Conservation (phyloP, 345 rosid species). For the Raphanus raphanistrum region DNA sequence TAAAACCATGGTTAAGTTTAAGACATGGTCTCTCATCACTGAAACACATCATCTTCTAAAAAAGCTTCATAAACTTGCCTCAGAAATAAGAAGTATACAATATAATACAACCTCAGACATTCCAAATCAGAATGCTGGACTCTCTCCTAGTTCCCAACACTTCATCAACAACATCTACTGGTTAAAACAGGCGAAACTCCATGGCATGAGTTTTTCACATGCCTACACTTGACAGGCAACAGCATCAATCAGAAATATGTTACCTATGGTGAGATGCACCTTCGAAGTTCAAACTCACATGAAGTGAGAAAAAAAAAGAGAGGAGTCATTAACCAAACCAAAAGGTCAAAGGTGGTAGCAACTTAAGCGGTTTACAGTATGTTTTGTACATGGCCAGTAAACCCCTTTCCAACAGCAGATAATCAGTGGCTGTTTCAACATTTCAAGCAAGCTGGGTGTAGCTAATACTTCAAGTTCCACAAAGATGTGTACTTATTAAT, state of each 20-base stretch:
- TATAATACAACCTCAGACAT: not conserved
- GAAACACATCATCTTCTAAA: not conserved
- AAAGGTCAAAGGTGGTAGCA: not conserved
- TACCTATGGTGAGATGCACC: not conserved
- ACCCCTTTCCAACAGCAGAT: not conserved
- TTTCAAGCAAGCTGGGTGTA: slow-evolving; percentile 4
- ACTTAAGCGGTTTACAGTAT: not conserved
- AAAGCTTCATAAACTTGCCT: not conserved
- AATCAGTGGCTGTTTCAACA: not conserved
- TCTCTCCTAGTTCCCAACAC: not conserved
- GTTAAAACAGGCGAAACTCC: not conserved
- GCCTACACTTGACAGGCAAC: slow-evolving; percentile 3
- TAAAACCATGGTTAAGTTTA: not conserved
- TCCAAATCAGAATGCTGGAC: not conserved
- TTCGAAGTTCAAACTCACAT: slow-evolving; percentile 3
- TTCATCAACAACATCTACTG: not conserved
- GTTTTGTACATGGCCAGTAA: not conserved
- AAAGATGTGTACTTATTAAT: not conserved
- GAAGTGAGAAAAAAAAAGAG: slow-evolving; percentile 3
- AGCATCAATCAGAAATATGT: not conserved
- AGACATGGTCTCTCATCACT: not conserved
- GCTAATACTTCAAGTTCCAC: slow-evolving; percentile 4
- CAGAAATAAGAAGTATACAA: not conserved
- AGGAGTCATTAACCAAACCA: not conserved
- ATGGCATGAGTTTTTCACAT: not conserved